A percentile compares a stretch with the other conserved stretches of the same genome.
Conservation (phyloP, 495 filamentous ascomycete genomes). For the Xylaria palmicola region DNA sequence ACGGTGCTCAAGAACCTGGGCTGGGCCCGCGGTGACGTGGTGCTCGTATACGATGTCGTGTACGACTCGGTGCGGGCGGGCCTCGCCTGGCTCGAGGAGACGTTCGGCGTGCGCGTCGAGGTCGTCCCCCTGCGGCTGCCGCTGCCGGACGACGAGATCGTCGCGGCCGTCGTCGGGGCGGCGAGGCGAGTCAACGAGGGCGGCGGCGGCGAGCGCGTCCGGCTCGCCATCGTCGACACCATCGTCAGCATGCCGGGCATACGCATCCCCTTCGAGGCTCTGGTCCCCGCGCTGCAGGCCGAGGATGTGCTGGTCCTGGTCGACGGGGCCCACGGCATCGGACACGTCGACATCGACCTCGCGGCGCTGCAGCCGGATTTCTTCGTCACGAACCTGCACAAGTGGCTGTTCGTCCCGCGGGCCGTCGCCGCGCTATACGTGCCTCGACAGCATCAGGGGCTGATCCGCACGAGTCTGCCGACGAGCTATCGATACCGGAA, state of each 20-base stretch:
- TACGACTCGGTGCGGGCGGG: slow-evolving; percentile 65
- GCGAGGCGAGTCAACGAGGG: slow-evolving; percentile 42
- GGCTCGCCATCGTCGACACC: slow-evolving; percentile 74
- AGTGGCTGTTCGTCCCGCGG: slow-evolving; percentile 88
- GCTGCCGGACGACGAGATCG: slow-evolving; percentile 56
- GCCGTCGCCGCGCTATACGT: slow-evolving; percentile 80
- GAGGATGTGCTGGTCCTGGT: slow-evolving; percentile 61
- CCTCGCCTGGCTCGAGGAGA: slow-evolving; percentile 61
- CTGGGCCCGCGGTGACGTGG: slow-evolving; percentile 36
- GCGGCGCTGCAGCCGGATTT: slow-evolving; percentile 70
- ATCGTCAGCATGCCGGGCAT: slow-evolving; percentile 74
- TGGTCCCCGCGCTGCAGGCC: slow-evolving; percentile 62
- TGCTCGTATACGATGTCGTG: slow-evolving; percentile 51
- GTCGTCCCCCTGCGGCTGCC: slow-evolving; percentile 52
- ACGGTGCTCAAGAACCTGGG: slow-evolving; percentile 69
- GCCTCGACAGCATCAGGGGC: slow-evolving; percentile 64
- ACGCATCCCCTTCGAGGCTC: slow-evolving; percentile 70
- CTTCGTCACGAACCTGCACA: slow-evolving; percentile 81
- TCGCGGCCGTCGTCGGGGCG: slow-evolving; percentile 48
- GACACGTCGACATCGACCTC: slow-evolving; percentile 71
- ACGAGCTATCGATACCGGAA: slow-evolving; percentile 59
- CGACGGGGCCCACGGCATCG: slow-evolving; percentile 83
- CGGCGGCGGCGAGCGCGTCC: slow-evolving; percentile 47
- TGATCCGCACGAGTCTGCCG: slow-evolving; percentile 74
- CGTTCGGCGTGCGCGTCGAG: slow-evolving; percentile 19